A percentile compares a stretch with the other conserved stretches of the same genome.
Conservation (phyloP, 495 filamentous ascomycete genomes). For the Astrothelium macrocarpum region DNA sequence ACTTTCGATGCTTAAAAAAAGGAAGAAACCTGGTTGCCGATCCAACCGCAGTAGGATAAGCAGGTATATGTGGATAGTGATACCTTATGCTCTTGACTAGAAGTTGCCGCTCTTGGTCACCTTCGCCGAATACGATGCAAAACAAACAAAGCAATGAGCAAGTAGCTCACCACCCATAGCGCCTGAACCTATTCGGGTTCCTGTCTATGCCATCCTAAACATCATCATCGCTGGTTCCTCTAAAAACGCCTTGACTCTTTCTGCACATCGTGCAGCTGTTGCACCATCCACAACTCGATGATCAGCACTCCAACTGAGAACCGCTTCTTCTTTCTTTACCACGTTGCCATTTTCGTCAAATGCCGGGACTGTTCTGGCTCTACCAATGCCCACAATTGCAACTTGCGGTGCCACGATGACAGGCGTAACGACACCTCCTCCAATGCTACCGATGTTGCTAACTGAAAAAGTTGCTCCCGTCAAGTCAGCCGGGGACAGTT, state of each 20-base stretch:
- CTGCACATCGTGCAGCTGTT: conserved; percentile 82
- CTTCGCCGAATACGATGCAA: too few relatives aligned
- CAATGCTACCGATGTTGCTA: conserved; percentile 95
- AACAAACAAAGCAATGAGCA: not conserved
- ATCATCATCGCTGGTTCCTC: conserved; percentile 84
- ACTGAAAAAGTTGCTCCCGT: conserved; percentile 87
- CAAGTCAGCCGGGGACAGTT: conserved; percentile 66
- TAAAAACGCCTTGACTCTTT: conserved; percentile 61
- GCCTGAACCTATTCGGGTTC: not conserved
- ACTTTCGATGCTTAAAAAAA: too few relatives aligned
- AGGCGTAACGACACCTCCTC: conserved; percentile 82
- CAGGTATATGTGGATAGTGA: too few relatives aligned
- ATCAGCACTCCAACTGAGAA: conserved; percentile 96
- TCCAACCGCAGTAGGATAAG: too few relatives aligned
- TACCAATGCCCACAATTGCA: conserved; percentile 83
- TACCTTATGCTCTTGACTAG: too few relatives aligned
- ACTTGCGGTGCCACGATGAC: conserved; percentile 86
- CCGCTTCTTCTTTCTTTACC: conserved; percentile 56
- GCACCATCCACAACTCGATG: conserved; percentile 92
- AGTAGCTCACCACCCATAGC: not conserved
- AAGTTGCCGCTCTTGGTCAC: too few relatives aligned
- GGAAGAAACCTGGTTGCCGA: too few relatives aligned
- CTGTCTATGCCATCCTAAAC: not conserved
- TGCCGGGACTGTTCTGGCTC: conserved; percentile 61
- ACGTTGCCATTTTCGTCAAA: conserved; percentile 48